Base-by-base conservation (phyloP, 305 asterid species). In the Fraxinus paxiana region DNA sequence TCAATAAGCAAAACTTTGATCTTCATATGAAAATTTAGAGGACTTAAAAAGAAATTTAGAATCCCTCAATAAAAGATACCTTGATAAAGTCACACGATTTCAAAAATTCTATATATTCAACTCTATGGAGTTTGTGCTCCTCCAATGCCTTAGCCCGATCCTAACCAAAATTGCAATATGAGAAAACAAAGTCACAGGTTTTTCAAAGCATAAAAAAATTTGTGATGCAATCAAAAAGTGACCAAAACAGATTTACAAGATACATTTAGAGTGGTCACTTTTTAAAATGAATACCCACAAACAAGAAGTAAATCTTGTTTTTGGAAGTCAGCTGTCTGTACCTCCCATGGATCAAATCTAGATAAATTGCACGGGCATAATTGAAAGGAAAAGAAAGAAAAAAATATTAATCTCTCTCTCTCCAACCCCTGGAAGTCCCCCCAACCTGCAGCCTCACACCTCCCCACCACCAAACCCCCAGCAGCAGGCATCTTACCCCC, bases 61-160 rank as follows among this genome's bases (percentile, higher is more conserved):
- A 30, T 30, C 65, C 80, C 63, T 61, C 46, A 20, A 41, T 41
- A 81, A 54, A 80, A 74, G 70, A 31, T 90, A 92, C 99, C 94
- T 89, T 91, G 82, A 96, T 89, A 80, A 96, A 94, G 90, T 92
- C 94, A 6, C 99, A 93, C n/a, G 98, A 90, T 83, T 93, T 93
- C 77, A 96, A 77, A 76, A 90, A 90, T 82, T 93, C 98, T 84
- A 94, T 41, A 86, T 92, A 96, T 83, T 92, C 99, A 46, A 76
- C 79, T 84, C 83, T 87, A 71, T 88, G 82, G 76, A 87, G 97
- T 86, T 89, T 94, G 73, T 90, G 90, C 85, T 94, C 98, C 87
- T 96, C 99, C 92, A 91, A 82, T 81, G 94, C 96, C 89, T 86
- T 94, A 78, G 93, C 87, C 22, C 96, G 93, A 78, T 92, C 98